phyloP scores from a whole-genome alignment of 352 stramenopile species.

The Pythium myriotylum region DNA sequence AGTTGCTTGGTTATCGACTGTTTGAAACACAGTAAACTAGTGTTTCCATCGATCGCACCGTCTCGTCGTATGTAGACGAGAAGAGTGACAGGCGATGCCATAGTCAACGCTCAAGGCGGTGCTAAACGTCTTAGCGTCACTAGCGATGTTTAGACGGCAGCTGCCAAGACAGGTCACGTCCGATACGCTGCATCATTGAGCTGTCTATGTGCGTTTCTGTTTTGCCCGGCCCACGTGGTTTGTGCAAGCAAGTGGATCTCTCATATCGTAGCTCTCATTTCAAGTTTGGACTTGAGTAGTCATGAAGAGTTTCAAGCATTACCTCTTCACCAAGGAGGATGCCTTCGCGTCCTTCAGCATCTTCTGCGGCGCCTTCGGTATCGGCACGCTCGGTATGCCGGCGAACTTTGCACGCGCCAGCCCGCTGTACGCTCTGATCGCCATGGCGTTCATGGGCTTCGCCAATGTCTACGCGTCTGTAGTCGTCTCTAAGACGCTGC shows the following conservation, averaged over 20 bases:
- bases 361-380: constrained; percentile 10
- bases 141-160: not conserved
- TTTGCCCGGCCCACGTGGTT: not conserved
- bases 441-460: constrained; percentile 29
- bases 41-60: too few species aligned
- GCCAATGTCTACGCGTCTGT: constrained; percentile 27
- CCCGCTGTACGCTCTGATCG: constrained; percentile 39
- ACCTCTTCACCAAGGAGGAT: not conserved
- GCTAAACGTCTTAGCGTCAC: too few species aligned
- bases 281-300: not conserved
- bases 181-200: too few species aligned
- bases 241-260: not conserved
- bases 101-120: too few species aligned
- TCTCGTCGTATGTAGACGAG: too few species aligned
- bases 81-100: too few species aligned
- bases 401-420: constrained; percentile 9
- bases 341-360: constrained; percentile 20
- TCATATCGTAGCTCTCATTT: not conserved
- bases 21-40: too few species aligned
- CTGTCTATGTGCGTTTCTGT: too few species aligned
- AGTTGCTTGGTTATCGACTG: too few species aligned
- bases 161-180: not conserved
- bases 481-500: constrained; percentile 5
- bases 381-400: constrained; percentile 10
- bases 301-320: constrained; percentile 5